phyloP scores from a whole-genome alignment of 2,329 filamentous ascomycete genomes.

The Monilinia laxa region DNA sequence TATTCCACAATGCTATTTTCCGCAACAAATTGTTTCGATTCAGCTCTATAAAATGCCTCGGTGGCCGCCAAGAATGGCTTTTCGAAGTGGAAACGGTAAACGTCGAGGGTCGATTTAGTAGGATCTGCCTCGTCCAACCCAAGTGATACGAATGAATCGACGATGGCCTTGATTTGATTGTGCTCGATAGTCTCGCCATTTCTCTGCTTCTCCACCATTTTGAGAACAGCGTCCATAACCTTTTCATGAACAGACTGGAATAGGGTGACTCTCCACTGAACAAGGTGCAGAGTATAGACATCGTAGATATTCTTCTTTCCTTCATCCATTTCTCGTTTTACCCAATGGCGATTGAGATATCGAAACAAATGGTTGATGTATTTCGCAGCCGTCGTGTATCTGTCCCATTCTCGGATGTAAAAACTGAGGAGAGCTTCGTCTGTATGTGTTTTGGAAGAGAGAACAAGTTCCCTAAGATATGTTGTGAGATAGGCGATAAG shows the following conservation, averaged over 20 bases:
- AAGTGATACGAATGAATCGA: slow-evolving; percentile 93
- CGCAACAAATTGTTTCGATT: slow-evolving; percentile 90
- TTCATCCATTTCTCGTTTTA: slow-evolving; percentile 97
- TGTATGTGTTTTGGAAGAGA: slow-evolving; percentile 72
- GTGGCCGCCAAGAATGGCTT: slow-evolving; percentile 87
- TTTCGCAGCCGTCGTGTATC: slow-evolving; percentile 92
- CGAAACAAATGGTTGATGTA: slow-evolving; percentile 97
- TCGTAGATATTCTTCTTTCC: slow-evolving; percentile 98
- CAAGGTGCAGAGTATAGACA: slow-evolving; percentile 93
- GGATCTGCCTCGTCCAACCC: slow-evolving; percentile 91
- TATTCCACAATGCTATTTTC: slow-evolving; percentile 98
- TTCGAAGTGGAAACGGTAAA: slow-evolving; percentile 92
- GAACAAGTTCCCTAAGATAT: slow-evolving; percentile 70
- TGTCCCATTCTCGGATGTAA: slow-evolving; percentile 95
- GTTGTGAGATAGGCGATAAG: slow-evolving; percentile 79
- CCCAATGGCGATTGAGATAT: slow-evolving; percentile 97
- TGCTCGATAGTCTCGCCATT: slow-evolving; percentile 98
- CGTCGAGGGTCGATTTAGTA: slow-evolving; percentile 90
- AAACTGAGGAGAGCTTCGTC: slow-evolving; percentile 89
- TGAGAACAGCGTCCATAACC: slow-evolving; percentile 93
- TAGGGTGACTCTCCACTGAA: slow-evolving; percentile 91
- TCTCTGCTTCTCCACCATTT: slow-evolving; percentile 93
- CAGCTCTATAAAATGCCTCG: slow-evolving; percentile 79
- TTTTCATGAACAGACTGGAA: slow-evolving; percentile 80
- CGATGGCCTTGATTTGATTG: slow-evolving; percentile 92